Conservation (phyloP, 768 basidiomycete genomes). For the Gelatoporia subvermispora region DNA sequence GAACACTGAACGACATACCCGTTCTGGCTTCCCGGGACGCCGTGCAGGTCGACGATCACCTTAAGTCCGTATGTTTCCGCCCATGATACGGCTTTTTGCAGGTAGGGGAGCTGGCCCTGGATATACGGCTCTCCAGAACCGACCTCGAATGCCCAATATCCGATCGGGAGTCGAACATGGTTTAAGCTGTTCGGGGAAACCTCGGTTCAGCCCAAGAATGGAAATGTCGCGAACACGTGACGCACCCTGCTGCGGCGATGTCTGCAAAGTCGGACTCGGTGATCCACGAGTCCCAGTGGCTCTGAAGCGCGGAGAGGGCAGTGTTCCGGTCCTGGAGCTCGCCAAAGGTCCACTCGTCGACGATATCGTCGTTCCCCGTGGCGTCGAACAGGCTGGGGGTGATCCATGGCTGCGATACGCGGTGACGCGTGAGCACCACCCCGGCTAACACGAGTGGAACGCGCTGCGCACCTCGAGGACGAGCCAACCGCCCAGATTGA, state of each 20-base stretch:
- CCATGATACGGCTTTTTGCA: constrained; percentile 64
- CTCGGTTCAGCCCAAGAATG: neutral
- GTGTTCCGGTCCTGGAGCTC: constrained; percentile 48
- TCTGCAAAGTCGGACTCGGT: constrained; percentile 72
- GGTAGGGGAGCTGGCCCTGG: constrained; percentile 69
- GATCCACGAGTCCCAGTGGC: constrained; percentile 76
- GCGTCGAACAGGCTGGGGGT: constrained; percentile 72
- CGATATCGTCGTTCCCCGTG: constrained; percentile 50
- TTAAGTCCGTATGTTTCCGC: constrained; percentile 69
- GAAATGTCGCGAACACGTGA: constrained; percentile 14
- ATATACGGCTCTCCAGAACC: constrained; percentile 74
- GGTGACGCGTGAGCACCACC: constrained; percentile 20
- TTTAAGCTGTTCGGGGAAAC: constrained; percentile 43
- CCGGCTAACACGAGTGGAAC: neutral
- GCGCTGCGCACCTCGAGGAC: constrained; percentile 40
- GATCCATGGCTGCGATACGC: constrained; percentile 56
- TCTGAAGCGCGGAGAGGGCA: constrained; percentile 47
- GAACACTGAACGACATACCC: constrained; percentile 39
- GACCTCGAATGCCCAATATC: constrained; percentile 88
- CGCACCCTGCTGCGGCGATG: constrained; percentile 72
- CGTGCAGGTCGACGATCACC: constrained; percentile 68
- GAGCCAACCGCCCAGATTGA: constrained; percentile 74
- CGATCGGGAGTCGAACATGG: constrained; percentile 81
- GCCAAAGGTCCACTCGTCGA: constrained; percentile 80
- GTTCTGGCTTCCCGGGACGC: constrained; percentile 82